Evolutionary conservation across 805 yeast genomes (phyloP), one percentile per base, ranked within the genome.

Genomic region (Debaryomyces maramus): DNA sequence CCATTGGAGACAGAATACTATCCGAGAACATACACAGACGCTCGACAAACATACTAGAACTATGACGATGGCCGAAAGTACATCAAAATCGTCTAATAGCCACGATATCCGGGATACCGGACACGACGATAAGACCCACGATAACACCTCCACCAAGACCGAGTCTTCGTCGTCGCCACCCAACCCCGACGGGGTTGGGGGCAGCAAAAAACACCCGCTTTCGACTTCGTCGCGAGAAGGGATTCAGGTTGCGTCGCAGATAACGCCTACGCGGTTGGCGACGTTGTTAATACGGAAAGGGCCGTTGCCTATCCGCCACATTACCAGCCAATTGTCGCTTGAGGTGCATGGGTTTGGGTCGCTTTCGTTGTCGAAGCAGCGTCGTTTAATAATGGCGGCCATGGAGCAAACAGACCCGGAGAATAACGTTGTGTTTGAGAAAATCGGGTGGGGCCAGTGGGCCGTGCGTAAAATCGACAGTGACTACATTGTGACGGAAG

Each of bases 361-460:
- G 48, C 67, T 90, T 41, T 85, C 95, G 2, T 72, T 88, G 15
- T 86, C 95, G 8, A 90, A 90, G 56, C 97, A 90, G 63, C 76
- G 97, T 56, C 73, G 97, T 44, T 74, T 90, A 41, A 90, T 90
- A 21, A 90, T 90, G 83, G 81, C 89, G 10, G 93, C 90, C 28
- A 75, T 90, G 64, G 96, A 88, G 51, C 76, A 78, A 47, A 85
- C 86, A 7, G 87, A 81, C 52, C 50, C 72, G 1, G 68, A 61
- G 30, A 82, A 78, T 40, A 73, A 75, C 42, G 82, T 85, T 31
- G 78, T 84, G 11, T 90, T 90, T 65, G 95, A 88, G 55, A 90
- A 90, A 65, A 88, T 90, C 22, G 97, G 97, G 16, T 90, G 98
- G 98, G 98, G 98, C 44, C 95, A 90, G 60, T 90, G 98, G 98